These are phyloP conservation scores for Termitomyces sp. DNA, from an alignment of 768 basidiomycete species.

Conservation along the genomic window DNA sequence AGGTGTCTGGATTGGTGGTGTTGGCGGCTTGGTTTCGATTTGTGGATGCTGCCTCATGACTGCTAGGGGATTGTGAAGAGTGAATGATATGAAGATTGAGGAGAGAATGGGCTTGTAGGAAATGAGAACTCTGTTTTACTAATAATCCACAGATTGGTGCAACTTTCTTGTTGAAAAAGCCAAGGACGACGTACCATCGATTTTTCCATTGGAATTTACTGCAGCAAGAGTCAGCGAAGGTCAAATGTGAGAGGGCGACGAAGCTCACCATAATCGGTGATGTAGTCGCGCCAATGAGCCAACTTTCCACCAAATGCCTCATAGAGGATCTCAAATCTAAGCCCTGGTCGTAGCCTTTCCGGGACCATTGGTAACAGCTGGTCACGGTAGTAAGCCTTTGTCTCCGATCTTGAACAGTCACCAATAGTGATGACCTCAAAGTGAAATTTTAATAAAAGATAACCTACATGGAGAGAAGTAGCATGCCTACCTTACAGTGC, in stretches of 20 bases:
- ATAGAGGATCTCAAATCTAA: constrained; percentile 70
- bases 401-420: constrained; percentile 72
- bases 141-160: constrained; percentile 18
- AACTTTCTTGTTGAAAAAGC: background rate
- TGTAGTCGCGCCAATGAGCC: constrained; percentile 77
- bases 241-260: background rate
- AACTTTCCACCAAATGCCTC: constrained; percentile 82
- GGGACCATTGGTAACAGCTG: constrained; percentile 65
- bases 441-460: background rate
- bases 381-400: constrained; percentile 59
- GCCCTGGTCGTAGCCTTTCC: constrained; percentile 41
- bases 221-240: background rate
- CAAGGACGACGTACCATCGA: constrained; percentile 48
- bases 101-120: constrained; percentile 78
- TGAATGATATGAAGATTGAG: constrained; percentile 87
- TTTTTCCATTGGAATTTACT: constrained; percentile 72
- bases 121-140: constrained; percentile 80
- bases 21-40: constrained; percentile 25
- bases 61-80: constrained; percentile 54
- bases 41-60: constrained; percentile 24
- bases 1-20: constrained; percentile 37
- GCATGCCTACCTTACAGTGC: constrained; percentile 60
- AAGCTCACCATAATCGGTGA: constrained; percentile 61
- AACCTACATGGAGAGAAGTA: background rate
- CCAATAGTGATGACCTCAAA: constrained; percentile 69